Conservation (phyloP, 225 moss, liverwort and hornwort genomes). For the Physcomitrellopsis africana region DNA sequence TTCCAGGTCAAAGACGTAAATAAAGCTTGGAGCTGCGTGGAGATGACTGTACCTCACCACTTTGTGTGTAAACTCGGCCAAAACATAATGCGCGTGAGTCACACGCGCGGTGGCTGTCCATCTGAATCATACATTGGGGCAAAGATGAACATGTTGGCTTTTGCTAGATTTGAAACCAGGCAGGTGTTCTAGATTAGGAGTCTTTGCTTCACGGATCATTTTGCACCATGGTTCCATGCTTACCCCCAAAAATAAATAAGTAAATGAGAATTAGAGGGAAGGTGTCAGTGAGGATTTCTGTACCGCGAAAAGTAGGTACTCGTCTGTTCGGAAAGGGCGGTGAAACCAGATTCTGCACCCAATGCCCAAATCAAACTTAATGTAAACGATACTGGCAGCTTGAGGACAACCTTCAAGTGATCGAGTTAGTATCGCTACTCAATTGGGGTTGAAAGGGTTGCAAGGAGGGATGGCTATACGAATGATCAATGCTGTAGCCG, state of each 20-base stretch:
- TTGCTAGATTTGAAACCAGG: background rate
- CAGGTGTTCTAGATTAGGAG: background rate
- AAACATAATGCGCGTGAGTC: constrained; percentile 56
- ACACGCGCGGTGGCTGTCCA: constrained; percentile 61
- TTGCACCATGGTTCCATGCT: too few species aligned
- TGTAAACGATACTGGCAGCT: background rate
- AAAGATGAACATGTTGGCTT: background rate
- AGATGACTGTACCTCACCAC: constrained; percentile 62
- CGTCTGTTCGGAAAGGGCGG: constrained; percentile 64
- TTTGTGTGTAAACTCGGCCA: constrained; percentile 66
- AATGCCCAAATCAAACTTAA: constrained; percentile 18
- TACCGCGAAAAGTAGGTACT: constrained; percentile 83
- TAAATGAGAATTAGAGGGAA: background rate
- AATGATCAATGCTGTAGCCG: constrained; percentile 69
- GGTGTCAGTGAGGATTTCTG: constrained; percentile 2
- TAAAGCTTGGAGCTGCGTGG: background rate
- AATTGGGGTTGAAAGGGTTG: background rate
- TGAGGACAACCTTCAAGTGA: background rate
- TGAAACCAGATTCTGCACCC: constrained; percentile 84
- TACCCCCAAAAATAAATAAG: too few species aligned
- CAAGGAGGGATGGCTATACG: constrained; percentile 38
- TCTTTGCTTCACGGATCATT: background rate
- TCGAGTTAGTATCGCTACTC: background rate
- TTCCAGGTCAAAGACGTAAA: background rate
- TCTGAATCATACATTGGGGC: constrained; percentile 44